Conservation (phyloP, 768 basidiomycete species). For the Phlebiopsis flavidoalba region DNA sequence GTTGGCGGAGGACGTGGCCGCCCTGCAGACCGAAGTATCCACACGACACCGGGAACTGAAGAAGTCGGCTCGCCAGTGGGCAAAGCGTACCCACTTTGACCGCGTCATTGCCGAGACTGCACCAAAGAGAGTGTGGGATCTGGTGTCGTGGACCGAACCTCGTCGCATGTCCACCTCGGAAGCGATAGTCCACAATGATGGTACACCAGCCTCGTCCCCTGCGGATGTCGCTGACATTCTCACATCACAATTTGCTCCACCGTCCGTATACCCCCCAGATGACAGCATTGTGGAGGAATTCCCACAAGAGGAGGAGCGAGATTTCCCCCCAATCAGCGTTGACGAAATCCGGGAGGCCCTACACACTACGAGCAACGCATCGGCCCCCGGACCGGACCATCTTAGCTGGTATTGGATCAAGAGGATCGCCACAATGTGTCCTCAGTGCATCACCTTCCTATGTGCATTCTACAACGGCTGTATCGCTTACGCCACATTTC, state of each 20-base stretch:
- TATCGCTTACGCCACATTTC: too few relatives aligned
- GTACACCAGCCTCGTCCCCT: neutral
- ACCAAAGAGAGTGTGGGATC: constrained; percentile 2
- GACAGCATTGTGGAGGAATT: neutral
- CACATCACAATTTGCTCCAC: too few relatives aligned
- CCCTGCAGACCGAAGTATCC: neutral
- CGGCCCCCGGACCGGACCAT: constrained; percentile 8
- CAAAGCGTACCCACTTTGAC: neutral
- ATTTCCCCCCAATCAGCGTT: constrained; percentile 3
- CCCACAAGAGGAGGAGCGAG: neutral
- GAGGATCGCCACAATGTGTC: neutral
- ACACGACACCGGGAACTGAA: neutral
- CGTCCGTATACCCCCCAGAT: too few relatives aligned
- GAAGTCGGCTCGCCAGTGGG: neutral
- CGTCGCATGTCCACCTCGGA: neutral
- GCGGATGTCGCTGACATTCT: too few relatives aligned
- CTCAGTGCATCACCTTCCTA: constrained; percentile 11
- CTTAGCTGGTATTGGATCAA: constrained; percentile 9
- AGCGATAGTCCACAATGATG: neutral
- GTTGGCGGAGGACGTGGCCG: neutral
- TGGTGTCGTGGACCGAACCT: neutral
- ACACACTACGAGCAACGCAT: too few relatives aligned
- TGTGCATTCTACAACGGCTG: too few relatives aligned
- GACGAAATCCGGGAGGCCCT: neutral
- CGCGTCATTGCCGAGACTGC: neutral